Evolutionary conservation across 139 green algal species (phyloP).

Genomic region (Picocystis salinarum): DNA sequence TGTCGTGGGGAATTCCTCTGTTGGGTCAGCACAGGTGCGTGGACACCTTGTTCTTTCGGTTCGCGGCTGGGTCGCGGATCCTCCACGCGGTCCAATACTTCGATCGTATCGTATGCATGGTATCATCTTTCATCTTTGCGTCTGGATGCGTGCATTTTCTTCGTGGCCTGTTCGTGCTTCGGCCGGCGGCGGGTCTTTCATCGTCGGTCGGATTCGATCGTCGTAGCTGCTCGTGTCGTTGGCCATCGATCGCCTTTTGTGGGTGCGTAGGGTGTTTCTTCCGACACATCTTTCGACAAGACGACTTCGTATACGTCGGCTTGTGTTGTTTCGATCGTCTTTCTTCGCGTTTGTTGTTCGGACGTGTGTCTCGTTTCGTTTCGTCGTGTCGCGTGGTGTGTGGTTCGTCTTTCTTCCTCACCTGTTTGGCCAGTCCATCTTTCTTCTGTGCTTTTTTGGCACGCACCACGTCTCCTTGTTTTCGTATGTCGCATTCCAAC

Average conservation of each 20-base stretch:
- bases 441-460: constrained; percentile 69
- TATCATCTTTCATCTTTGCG: neutral
- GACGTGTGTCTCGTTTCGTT: neutral
- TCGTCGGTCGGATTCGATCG: too few species aligned
- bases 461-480: constrained; percentile 70
- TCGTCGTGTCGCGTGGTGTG: too few species aligned
- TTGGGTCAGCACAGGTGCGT: neutral
- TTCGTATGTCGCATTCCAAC: too few species aligned
- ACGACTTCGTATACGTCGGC: neutral
- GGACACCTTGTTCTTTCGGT: neutral
- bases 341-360: neutral
- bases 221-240: too few species aligned
- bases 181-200: too few species aligned
- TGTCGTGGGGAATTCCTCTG: neutral
- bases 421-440: constrained; percentile 53
- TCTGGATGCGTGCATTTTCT: too few species aligned
- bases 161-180: too few species aligned
- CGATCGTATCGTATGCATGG: neutral
- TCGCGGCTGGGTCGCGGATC: neutral
- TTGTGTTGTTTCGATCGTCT: neutral
- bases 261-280: neutral
- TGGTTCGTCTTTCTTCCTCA: constrained; percentile 6
- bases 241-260: neutral
- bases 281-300: neutral
- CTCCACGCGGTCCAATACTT: neutral